Percentiles rank a stretch among this genome's conserved stretches.
Conservation (phyloP, 2,329 filamentous ascomycete species). For the Pseudogymnoascus pannorum region DNA sequence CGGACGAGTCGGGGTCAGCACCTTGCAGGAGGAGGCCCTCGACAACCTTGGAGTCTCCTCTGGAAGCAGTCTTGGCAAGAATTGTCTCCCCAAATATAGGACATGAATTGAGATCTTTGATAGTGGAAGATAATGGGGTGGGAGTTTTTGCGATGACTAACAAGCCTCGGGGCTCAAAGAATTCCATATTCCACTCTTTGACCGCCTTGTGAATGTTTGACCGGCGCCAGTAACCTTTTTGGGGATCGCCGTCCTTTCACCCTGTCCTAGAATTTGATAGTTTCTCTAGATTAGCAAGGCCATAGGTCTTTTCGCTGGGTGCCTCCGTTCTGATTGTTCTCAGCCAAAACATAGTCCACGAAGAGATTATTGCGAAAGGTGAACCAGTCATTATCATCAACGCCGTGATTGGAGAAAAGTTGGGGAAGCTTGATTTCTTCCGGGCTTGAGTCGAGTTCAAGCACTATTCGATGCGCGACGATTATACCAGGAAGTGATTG, state of each 20-base stretch:
- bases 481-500: neutral
- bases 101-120: conserved; percentile 13
- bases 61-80: conserved; percentile 10
- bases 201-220: neutral
- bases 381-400: neutral
- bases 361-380: neutral
- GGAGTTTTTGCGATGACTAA: conserved; percentile 7
- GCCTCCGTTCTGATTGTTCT: neutral
- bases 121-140: neutral
- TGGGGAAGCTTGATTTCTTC: neutral
- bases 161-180: neutral
- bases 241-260: neutral
- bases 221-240: neutral
- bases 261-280: neutral
- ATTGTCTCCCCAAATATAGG: conserved; percentile 14
- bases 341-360: neutral
- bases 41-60: conserved; percentile 6
- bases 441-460: neutral
- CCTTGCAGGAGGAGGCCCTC: conserved; percentile 9
- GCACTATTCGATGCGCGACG: neutral
- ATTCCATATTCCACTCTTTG: neutral
- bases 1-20: conserved; percentile 13
- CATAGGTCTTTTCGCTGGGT: neutral
- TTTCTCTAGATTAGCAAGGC: neutral
- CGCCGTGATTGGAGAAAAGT: neutral